Base-by-base conservation (phyloP, 345 rosid species). In the Sisymbrium altissimum region DNA sequence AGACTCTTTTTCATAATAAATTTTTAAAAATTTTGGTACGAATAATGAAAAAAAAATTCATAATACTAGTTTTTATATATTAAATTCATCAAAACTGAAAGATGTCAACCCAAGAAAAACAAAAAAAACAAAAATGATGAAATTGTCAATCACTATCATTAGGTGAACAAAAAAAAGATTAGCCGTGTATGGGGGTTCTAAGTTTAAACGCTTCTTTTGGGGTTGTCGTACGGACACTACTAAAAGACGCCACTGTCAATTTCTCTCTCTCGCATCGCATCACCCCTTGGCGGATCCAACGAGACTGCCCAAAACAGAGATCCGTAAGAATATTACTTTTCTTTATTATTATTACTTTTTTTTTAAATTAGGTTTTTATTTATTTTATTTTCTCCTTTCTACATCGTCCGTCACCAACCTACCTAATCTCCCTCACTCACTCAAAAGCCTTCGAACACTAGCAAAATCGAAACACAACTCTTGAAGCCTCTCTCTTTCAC, bases 201-300 rank as follows among this genome's bases (percentile, higher is more conserved):
- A n/a, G n/a, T n/a, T n/a, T n/a, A n/a, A 23, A 23, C 25, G 3
- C 3, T 23, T 1, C 25, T 25, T 17, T 68, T 18, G 27, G 54
- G 46, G 49, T 7, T 15, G 53, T 54, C 52, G 64, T 39, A 54
- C 63, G 74, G 69, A 68, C 27, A 57, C 35, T 10, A 8, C 30
- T 19, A 61, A 61, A 53, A 17, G 69, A 50, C 25, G 11, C 54
- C 4, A 13, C 5, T 49, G 54, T 19, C 25, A 3, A 49, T 49
- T 19, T 7, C 27, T 3, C n/a, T n/a, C n/a, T n/a, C n/a, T n/a
- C n/a, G n/a, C n/a, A n/a, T n/a, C n/a, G 21, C 61, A 15, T 23
- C 66, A 45, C 54, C 71, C 64, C 66, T 70, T 76, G 61, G 66
- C 76, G 76, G 72, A 76, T 64, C 71, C 71, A 27, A 54, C 75